phyloP scores from a whole-genome alignment of 2,329 filamentous ascomycete genomes.

The Cladosporium oxysporum region DNA sequence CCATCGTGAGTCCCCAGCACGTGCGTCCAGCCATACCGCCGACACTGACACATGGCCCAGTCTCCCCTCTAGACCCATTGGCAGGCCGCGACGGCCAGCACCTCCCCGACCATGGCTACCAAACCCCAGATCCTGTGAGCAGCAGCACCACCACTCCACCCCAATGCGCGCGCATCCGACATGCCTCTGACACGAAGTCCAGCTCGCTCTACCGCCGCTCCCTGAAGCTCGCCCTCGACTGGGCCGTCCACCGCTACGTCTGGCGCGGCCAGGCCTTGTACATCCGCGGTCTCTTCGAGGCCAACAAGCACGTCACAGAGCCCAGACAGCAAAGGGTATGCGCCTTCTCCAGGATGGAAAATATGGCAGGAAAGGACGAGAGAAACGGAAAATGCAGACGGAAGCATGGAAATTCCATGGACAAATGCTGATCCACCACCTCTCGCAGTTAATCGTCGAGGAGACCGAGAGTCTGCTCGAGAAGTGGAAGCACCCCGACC shows the following conservation, averaged over 20 bases:
- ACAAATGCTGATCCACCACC: conserved; percentile 1
- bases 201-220: conserved; percentile 85
- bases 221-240: conserved; percentile 90
- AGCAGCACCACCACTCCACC: not conserved
- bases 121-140: conserved; percentile 21
- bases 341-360: not conserved
- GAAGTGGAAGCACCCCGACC: conserved; percentile 97
- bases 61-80: conserved; percentile 20
- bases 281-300: conserved; percentile 92
- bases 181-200: conserved; percentile 29
- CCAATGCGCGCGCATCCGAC: conserved; percentile 1
- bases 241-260: conserved; percentile 87
- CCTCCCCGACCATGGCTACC: conserved; percentile 20
- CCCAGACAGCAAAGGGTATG: conserved; percentile 82
- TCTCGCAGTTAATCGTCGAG: conserved; percentile 70
- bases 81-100: conserved; percentile 20
- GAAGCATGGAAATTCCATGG: not conserved
- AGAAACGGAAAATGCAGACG: not conserved
- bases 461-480: conserved; percentile 87
- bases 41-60: conserved; percentile 7
- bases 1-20: conserved; percentile 11
- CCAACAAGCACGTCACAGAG: conserved; percentile 81
- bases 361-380: not conserved
- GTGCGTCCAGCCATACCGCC: not conserved
- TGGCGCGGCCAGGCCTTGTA: conserved; percentile 97